Evolutionary conservation across 2,329 filamentous ascomycete genomes (phyloP).

Genomic region (Aaosphaeria pasadenensis): DNA sequence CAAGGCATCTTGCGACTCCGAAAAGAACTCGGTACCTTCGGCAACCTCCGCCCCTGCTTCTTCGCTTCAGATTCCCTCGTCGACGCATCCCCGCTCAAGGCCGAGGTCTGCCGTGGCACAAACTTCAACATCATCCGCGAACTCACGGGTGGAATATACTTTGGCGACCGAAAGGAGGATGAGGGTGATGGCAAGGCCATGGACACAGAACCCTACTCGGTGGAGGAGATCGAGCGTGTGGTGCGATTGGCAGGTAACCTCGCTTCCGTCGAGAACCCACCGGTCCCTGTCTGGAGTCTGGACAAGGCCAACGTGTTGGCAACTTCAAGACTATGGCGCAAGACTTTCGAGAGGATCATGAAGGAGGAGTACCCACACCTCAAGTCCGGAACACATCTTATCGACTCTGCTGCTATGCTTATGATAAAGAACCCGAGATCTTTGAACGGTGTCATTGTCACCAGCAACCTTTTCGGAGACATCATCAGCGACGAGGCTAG

Average conservation of each 20-base stretch:
- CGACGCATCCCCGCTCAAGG: conserved; percentile 81
- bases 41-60: conserved; percentile 93
- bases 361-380: conserved; percentile 84
- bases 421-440: conserved; percentile 91
- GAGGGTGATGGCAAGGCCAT: conserved; percentile 71
- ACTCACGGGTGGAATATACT: conserved; percentile 91
- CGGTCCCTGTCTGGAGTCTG: conserved; percentile 76
- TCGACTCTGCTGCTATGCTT: conserved; percentile 95
- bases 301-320: conserved; percentile 98
- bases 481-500: conserved; percentile 95
- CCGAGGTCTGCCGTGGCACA: conserved; percentile 77
- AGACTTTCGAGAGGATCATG: conserved; percentile 81
- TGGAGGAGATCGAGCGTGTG: conserved; percentile 83
- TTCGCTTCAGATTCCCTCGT: conserved; percentile 87
- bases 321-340: conserved; percentile 84
- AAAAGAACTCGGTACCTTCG: conserved; percentile 91
- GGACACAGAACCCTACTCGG: conserved; percentile 85
- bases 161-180: conserved; percentile 81
- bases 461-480: conserved; percentile 92
- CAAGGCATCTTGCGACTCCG: conserved; percentile 87
- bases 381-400: conserved; percentile 82
- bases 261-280: conserved; percentile 72
- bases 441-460: conserved; percentile 87
- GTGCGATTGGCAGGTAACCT: conserved; percentile 78
- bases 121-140: conserved; percentile 94